Conservation (phyloP, 495 filamentous ascomycete species). For the Amphirosellinia nigrospora region DNA sequence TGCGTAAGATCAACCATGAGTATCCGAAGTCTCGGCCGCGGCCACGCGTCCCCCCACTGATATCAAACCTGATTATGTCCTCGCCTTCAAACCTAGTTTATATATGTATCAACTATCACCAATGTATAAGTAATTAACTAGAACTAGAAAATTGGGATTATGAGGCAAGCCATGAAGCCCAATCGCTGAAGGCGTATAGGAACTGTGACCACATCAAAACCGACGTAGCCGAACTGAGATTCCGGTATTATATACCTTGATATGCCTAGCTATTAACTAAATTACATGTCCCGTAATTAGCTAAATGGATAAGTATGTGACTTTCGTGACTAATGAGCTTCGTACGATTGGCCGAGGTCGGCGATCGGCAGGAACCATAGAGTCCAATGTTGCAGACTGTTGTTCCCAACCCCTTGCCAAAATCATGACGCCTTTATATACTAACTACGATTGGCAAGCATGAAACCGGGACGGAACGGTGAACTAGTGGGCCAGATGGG, state of each 20-base stretch:
- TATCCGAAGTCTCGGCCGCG: not conserved
- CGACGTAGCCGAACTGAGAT: not conserved
- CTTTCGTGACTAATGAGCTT: not conserved
- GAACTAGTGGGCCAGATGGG: not conserved
- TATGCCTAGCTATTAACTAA: not conserved
- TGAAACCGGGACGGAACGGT: not conserved
- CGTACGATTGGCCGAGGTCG: not conserved
- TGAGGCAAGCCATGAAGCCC: not conserved
- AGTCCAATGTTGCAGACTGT: not conserved
- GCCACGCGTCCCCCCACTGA: not conserved
- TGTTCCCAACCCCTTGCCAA: not conserved
- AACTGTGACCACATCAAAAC: not conserved
- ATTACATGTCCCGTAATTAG: not conserved
- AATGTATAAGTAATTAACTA: not conserved
- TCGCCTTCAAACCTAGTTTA: not conserved
- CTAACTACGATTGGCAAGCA: not conserved
- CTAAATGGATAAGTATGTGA: not conserved
- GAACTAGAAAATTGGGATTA: not conserved
- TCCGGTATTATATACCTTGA: not conserved
- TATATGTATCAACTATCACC: not conserved
- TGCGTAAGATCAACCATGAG: constrained; percentile 7
- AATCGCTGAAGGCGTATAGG: not conserved
- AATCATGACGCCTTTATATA: not conserved
- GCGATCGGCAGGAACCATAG: not conserved
- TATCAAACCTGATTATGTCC: not conserved